These are phyloP conservation scores for Pythium dissotocum DNA, from an alignment of 352 stramenopile genomes.

Conservation along the genomic window DNA sequence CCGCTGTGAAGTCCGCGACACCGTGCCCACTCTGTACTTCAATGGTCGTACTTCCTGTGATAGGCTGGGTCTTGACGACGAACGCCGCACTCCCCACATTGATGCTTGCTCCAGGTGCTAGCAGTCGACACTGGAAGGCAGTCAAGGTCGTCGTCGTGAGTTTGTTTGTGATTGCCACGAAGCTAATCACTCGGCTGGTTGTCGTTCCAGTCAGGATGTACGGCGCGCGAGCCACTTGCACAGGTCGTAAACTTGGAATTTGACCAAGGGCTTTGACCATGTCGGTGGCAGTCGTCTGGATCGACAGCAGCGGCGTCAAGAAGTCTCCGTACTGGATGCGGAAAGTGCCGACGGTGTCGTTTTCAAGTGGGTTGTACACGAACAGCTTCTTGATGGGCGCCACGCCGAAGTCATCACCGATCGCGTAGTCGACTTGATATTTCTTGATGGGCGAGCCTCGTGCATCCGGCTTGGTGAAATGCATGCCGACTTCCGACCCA, in stretches of 20 bases:
- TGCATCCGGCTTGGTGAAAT: slow-evolving; percentile 24
- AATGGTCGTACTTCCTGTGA: slow-evolving; percentile 36
- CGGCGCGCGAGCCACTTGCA: slow-evolving; percentile 43
- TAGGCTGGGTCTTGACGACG: slow-evolving; percentile 43
- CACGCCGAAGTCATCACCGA: slow-evolving; percentile 47
- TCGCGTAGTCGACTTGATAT: slow-evolving; percentile 66
- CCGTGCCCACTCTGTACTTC: slow-evolving; percentile 44
- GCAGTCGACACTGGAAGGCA: slow-evolving; percentile 33
- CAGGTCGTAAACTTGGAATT: slow-evolving; percentile 51
- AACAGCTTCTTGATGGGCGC: slow-evolving; percentile 48
- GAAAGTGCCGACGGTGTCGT: slow-evolving; percentile 70
- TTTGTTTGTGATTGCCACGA: slow-evolving; percentile 34
- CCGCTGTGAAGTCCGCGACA: slow-evolving; percentile 31
- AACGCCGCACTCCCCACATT: slow-evolving; percentile 37
- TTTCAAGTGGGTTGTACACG: slow-evolving; percentile 43
- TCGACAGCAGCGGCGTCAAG: slow-evolving; percentile 44
- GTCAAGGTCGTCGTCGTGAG: slow-evolving; percentile 49
- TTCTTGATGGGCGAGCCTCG: slow-evolving; percentile 39
- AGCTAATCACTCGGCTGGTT: slow-evolving; percentile 39
- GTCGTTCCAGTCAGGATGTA: slow-evolving; percentile 48
- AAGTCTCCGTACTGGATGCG: slow-evolving; percentile 62
- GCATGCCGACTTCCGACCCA: slow-evolving; percentile 45
- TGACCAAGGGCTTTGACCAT: slow-evolving; percentile 40
- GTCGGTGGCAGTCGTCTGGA: slow-evolving; percentile 45
- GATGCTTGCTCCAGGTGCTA: slow-evolving; percentile 41